These are phyloP conservation scores for Thalia dealbata DNA, from an alignment of 176 grass and related monocot genomes.

Conservation along the genomic window DNA sequence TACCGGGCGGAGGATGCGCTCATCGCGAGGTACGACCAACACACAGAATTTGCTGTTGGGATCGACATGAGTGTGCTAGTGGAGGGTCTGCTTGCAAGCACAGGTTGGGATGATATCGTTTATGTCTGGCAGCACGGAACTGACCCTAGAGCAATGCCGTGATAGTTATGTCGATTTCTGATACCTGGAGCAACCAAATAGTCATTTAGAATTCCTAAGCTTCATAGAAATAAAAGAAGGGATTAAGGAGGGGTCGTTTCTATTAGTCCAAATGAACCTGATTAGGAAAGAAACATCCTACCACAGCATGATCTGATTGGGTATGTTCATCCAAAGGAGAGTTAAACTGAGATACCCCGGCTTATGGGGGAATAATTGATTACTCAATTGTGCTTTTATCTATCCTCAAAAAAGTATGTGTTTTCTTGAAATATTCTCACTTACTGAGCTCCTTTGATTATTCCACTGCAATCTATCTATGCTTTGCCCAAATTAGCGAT, in stretches of 20 bases:
- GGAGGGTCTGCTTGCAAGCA: slow-evolving; percentile 62
- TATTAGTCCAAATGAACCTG: no score
- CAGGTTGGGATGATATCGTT: slow-evolving; percentile 76
- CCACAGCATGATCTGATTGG: neutral
- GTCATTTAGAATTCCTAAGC: neutral
- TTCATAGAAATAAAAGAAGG: neutral
- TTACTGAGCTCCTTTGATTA: neutral
- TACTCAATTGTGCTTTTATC: neutral
- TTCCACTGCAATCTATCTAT: neutral
- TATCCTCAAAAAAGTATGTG: no score
- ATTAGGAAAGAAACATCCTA: neutral
- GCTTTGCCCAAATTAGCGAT: neutral
- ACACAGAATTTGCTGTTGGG: slow-evolving; percentile 70
- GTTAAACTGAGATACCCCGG: neutral
- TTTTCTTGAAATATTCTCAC: neutral
- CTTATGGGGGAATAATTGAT: neutral
- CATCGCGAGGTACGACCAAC: slow-evolving; percentile 49
- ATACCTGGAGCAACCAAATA: neutral
- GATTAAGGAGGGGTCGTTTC: neutral
- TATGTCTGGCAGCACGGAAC: slow-evolving; percentile 70
- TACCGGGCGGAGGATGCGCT: slow-evolving; percentile 58
- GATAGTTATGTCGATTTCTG: neutral
- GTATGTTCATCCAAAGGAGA: slow-evolving; percentile 3
- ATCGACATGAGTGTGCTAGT: slow-evolving; percentile 84
- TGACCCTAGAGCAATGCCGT: slow-evolving; percentile 42